Evolutionary conservation across 768 basidiomycete genomes (phyloP).

Genomic region (Punctularia strigosozonata): DNA sequence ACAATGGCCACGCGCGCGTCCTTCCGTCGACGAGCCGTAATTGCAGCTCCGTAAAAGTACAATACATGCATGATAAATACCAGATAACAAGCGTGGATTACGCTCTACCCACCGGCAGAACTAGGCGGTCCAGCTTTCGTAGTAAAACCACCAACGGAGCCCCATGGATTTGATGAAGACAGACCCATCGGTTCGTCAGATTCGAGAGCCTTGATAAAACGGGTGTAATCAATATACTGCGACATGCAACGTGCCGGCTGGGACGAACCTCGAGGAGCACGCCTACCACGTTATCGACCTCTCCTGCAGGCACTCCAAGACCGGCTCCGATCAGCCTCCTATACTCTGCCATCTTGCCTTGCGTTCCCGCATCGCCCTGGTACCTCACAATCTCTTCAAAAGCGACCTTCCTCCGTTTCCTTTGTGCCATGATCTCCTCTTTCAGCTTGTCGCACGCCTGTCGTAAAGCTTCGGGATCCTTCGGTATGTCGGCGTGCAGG

Average conservation of each 20-base stretch:
- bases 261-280: conserved; percentile 87
- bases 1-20: no score
- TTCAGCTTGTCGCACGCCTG: conserved; percentile 47
- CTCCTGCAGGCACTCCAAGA: conserved; percentile 72
- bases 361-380: conserved; percentile 85
- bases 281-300: conserved; percentile 78
- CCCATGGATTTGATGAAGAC: no score
- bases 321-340: conserved; percentile 81
- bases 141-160: no score
- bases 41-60: no score
- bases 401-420: conserved; percentile 54
- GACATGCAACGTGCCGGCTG: no score
- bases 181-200: conserved; percentile 72
- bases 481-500: conserved; percentile 46
- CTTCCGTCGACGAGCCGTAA: no score
- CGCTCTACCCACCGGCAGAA: no score
- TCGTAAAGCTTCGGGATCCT: conserved; percentile 40
- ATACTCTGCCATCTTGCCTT: conserved; percentile 83
- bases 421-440: conserved; percentile 52
- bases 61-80: no score
- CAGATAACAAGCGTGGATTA: no score
- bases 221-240: no score
- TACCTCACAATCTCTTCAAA: conserved; percentile 71
- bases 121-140: no score
- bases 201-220: conserved; percentile 54